Conservation (phyloP, 805 yeast genomes). For the Zygosaccharomyces bisporus region DNA sequence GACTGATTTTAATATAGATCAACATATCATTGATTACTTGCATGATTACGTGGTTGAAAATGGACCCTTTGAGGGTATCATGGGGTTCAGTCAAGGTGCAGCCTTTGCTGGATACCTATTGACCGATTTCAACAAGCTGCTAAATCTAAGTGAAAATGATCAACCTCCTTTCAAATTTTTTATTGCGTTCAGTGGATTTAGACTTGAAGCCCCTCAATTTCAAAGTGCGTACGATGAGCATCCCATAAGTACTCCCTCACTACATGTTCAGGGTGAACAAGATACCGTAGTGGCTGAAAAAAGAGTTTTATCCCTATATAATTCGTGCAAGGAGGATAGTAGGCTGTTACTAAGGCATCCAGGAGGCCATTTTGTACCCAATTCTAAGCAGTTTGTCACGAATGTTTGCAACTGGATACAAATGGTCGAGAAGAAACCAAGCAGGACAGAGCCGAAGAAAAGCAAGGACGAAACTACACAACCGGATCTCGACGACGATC, state of each 20-base stretch:
- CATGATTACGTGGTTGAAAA: constrained; percentile 48
- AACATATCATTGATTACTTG: constrained; percentile 40
- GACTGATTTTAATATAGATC: constrained; percentile 28
- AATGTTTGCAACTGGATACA: constrained; percentile 38
- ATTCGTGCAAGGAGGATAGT: constrained; percentile 41
- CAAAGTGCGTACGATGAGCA: constrained; percentile 20
- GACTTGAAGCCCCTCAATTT: constrained; percentile 29
- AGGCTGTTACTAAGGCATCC: constrained; percentile 69
- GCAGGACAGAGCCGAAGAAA: constrained; percentile 1
- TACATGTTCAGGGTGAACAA: constrained; percentile 81
- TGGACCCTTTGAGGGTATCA: constrained; percentile 76
- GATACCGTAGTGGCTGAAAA: constrained; percentile 83
- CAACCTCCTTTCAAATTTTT: constrained; percentile 62
- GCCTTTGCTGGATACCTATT: constrained; percentile 66
- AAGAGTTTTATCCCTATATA: constrained; percentile 55
- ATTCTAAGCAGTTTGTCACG: constrained; percentile 48
- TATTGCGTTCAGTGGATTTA: constrained; percentile 67
- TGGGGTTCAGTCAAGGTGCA: constrained; percentile 95
- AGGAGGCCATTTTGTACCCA: constrained; percentile 97
- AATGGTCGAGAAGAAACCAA: constrained; percentile 3
- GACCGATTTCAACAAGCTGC: constrained; percentile 49
- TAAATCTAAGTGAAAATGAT: constrained; percentile 30
- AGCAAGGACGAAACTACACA: constrained; percentile 8
- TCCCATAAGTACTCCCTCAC: constrained; percentile 37
- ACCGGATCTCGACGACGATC: constrained; percentile 34